Conservation (phyloP, 2,329 filamentous ascomycete genomes). For the Epichloe amarillans region DNA sequence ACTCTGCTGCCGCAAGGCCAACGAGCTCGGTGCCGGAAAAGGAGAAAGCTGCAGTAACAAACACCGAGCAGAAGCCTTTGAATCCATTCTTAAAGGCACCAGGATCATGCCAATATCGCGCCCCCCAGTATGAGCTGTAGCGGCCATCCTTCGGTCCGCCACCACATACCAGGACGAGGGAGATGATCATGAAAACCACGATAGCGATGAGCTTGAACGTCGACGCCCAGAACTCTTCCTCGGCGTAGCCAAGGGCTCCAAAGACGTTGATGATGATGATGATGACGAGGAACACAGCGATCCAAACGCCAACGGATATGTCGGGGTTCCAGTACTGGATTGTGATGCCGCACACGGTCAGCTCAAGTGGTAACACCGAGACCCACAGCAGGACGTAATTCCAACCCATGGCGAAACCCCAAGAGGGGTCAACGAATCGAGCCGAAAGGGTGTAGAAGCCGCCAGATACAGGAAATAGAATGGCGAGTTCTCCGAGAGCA, state of each 20-base stretch:
- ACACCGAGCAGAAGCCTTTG: slow-evolving; percentile 58
- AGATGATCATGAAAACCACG: slow-evolving; percentile 45
- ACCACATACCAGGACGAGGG: slow-evolving; percentile 43
- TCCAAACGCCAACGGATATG: slow-evolving; percentile 33
- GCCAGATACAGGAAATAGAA: slow-evolving; percentile 46
- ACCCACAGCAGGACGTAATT: slow-evolving; percentile 37
- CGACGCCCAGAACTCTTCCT: slow-evolving; percentile 40
- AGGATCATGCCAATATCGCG: slow-evolving; percentile 34
- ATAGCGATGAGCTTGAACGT: slow-evolving; percentile 40
- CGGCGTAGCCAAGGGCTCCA: slow-evolving; percentile 34
- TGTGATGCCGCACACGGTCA: slow-evolving; percentile 35
- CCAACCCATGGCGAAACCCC: slow-evolving; percentile 40
- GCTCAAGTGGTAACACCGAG: slow-evolving; percentile 32
- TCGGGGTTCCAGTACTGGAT: slow-evolving; percentile 37
- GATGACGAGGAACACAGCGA: slow-evolving; percentile 33
- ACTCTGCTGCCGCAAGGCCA: slow-evolving; percentile 29
- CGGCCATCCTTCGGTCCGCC: slow-evolving; percentile 39
- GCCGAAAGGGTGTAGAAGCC: slow-evolving; percentile 46
- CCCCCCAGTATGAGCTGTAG: slow-evolving; percentile 37
- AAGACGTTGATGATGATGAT: slow-evolving; percentile 37
- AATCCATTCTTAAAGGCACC: slow-evolving; percentile 58
- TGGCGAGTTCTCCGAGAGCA: slow-evolving; percentile 43
- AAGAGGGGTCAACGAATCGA: slow-evolving; percentile 46
- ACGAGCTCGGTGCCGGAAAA: slow-evolving; percentile 64
- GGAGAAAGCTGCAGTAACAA: slow-evolving; percentile 60